Conservation (phyloP, 352 stramenopile species). For the Pythium guiyangense region DNA sequence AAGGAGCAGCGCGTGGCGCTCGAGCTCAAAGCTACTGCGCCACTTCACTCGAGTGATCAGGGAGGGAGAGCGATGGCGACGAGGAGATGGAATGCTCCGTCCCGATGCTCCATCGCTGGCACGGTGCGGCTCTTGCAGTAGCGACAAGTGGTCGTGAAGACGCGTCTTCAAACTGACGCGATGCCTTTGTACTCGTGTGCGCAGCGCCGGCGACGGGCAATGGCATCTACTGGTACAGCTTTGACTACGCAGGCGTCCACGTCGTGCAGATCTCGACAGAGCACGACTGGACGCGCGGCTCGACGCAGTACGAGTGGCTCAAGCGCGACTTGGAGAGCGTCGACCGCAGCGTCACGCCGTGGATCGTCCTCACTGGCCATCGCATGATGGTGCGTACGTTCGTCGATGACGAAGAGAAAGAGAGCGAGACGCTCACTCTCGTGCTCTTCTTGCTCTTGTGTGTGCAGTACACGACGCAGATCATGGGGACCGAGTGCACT, state of each 20-base stretch:
- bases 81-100: too few species aligned
- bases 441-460: neutral
- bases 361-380: slow-evolving; percentile 89
- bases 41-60: too few species aligned
- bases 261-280: slow-evolving; percentile 90
- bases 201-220: slow-evolving; percentile 57
- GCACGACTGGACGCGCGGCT: slow-evolving; percentile 85
- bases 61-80: too few species aligned
- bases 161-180: neutral
- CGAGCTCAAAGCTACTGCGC: too few species aligned
- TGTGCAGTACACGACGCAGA: slow-evolving; percentile 5
- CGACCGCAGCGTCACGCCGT: slow-evolving; percentile 84
- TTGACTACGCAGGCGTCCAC: slow-evolving; percentile 83
- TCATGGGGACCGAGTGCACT: slow-evolving; percentile 3
- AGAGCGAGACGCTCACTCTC: neutral
- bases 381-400: slow-evolving; percentile 66
- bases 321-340: slow-evolving; percentile 69
- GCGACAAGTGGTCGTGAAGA: neutral
- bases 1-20: too few species aligned
- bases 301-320: slow-evolving; percentile 86
- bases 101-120: slow-evolving; percentile 61
- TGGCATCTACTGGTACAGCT: slow-evolving; percentile 88
- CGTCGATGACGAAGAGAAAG: neutral
- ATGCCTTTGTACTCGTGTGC: slow-evolving; percentile 3
- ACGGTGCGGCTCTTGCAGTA: slow-evolving; percentile 28